A percentile compares a stretch with the other conserved stretches of the same genome.
Evolutionary conservation across 2,329 filamentous ascomycete species (phyloP).

Genomic region (Sarocladium brachiariae): DNA sequence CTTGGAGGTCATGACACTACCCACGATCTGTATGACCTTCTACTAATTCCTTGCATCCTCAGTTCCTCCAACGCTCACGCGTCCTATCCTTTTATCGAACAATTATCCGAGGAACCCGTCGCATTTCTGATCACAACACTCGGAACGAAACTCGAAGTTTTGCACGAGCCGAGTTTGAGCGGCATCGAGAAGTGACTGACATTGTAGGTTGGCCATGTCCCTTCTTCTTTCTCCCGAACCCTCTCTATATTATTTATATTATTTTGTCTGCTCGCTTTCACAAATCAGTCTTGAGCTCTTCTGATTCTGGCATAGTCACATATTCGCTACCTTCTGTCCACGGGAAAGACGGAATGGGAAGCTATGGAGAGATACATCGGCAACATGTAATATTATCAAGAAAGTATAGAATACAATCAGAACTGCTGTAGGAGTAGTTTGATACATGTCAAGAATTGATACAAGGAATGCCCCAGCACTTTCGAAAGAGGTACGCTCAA

Average conservation of each 20-base stretch:
- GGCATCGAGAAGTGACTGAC: constrained; percentile 49
- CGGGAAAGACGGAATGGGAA: constrained; percentile 60
- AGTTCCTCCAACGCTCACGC: constrained; percentile 54
- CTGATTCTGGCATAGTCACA: constrained; percentile 42
- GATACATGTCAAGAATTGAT: constrained; percentile 1
- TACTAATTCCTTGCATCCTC: background rate
- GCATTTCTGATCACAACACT: constrained; percentile 43
- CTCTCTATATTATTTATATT: no score
- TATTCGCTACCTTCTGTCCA: constrained; percentile 57
- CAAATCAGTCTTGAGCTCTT: no score
- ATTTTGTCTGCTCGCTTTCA: no score
- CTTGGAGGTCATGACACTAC: no score
- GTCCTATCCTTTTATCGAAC: constrained; percentile 51
- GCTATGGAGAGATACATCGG: constrained; percentile 44
- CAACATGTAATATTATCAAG: constrained; percentile 24
- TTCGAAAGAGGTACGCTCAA: no score
- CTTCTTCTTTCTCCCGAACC: background rate
- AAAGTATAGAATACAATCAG: background rate
- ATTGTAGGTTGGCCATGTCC: constrained; percentile 31
- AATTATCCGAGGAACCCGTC: constrained; percentile 47
- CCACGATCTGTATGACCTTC: no score
- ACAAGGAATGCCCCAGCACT: background rate
- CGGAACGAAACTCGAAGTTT: constrained; percentile 49
- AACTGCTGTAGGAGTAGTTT: background rate
- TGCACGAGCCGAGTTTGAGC: constrained; percentile 55